phyloP scores from a whole-genome alignment of 805 yeast genomes.

The Kuraishia hungarica region DNA sequence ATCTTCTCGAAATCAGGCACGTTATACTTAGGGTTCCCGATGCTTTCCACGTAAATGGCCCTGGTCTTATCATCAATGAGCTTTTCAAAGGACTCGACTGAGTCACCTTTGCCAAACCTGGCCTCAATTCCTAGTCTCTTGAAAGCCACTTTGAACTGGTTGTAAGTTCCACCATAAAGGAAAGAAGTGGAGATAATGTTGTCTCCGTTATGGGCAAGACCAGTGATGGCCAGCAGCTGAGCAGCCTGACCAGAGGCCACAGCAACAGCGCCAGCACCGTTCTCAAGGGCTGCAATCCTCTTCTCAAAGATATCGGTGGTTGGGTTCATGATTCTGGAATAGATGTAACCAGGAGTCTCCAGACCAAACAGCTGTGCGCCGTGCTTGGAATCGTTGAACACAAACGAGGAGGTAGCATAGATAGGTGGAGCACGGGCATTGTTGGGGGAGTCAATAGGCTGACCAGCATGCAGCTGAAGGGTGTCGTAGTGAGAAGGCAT shows the following conservation, averaged over 20 bases:
- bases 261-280: conserved; percentile 86
- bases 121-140: conserved; percentile 82
- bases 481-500: conserved; percentile 74
- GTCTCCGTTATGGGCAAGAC: conserved; percentile 82
- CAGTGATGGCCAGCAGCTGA: conserved; percentile 75
- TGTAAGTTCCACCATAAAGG: conserved; percentile 94
- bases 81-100: conserved; percentile 59
- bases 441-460: conserved; percentile 54
- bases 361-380: conserved; percentile 89
- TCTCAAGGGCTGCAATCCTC: conserved; percentile 87
- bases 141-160: conserved; percentile 89
- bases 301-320: conserved; percentile 87
- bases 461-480: conserved; percentile 93
- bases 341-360: conserved; percentile 77
- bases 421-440: conserved; percentile 89
- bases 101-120: conserved; percentile 78
- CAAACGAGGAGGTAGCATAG: conserved; percentile 86
- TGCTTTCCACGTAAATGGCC: conserved; percentile 82
- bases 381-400: conserved; percentile 79
- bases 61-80: conserved; percentile 78
- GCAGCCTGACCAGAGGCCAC: conserved; percentile 97
- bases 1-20: conserved; percentile 85
- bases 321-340: conserved; percentile 89
- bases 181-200: conserved; percentile 81
- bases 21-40: conserved; percentile 89